These are phyloP conservation scores for Calonectria henricotiae DNA, from an alignment of 2,329 filamentous ascomycete genomes.

Conservation along the genomic window DNA sequence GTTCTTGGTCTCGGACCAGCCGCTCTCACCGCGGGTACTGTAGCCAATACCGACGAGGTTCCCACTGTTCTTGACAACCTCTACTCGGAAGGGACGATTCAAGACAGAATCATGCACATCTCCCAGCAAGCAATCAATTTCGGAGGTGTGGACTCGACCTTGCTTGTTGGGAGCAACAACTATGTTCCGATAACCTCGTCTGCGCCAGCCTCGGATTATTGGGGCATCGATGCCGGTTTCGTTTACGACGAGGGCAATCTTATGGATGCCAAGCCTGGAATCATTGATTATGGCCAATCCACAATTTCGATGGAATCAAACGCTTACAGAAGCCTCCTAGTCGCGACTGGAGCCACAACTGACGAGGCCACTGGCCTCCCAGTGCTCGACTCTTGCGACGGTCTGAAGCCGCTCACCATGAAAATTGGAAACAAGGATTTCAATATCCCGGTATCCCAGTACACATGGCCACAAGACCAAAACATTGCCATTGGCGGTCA, in stretches of 20 bases:
- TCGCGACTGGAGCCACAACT: not conserved
- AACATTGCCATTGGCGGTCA: not conserved
- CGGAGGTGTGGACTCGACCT: not conserved
- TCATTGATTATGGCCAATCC: not conserved
- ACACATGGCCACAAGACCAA: not conserved
- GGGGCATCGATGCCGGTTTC: not conserved
- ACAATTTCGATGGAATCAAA: accelerated
- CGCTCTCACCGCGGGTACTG: not conserved
- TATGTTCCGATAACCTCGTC: not conserved
- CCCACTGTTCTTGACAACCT: constrained; percentile 8
- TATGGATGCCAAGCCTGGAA: not conserved
- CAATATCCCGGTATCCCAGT: not conserved
- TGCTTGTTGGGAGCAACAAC: not conserved
- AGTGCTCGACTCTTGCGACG: not conserved
- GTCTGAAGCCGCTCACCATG: not conserved
- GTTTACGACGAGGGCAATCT: not conserved
- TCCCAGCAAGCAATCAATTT: not conserved
- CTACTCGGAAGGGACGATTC: not conserved
- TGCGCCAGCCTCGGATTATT: not conserved
- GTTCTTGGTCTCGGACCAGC: not conserved
- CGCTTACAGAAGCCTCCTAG: not conserved
- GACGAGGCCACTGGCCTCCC: not conserved
- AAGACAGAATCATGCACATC: not conserved
- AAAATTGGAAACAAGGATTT: not conserved
- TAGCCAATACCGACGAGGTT: not conserved